Base-by-base conservation (phyloP, 148 eudicot genomes). In the Salicornia ramosissima region DNA sequence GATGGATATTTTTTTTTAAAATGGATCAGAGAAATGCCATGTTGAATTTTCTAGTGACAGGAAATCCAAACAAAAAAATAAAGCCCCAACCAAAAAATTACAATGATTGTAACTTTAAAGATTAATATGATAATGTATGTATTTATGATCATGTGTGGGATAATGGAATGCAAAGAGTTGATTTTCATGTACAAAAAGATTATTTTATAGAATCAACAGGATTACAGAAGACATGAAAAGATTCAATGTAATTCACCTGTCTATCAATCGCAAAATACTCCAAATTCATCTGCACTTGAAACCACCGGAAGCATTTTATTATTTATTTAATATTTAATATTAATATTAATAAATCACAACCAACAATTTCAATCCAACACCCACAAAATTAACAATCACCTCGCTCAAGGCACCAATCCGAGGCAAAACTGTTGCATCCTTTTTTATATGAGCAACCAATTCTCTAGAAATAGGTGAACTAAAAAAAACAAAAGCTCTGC, bases 241-340 rank as follows among this genome's bases (percentile, higher is more conserved):
- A 22, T 15, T 47, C 39, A 34, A 29, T 19, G 26, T 19, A 33
- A 68, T 70, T 31, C 72, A 93, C 98, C 98, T 93, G 98, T 80
- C 87, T 90, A 77, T 93, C 98, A 64, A 93, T 72, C 57, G 98
- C 88, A 80, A 90, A 86, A 80, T 83, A 93, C 79, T 93, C 98
- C 92, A 93, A 84, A 81, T 93, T 93, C 96, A 93, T 93, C 98
- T 93, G 95, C 84, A 86, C 45, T 47, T 67, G 68, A 74, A 68
- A 69, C 70, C 74, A 74, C 66, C 53, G 55, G 47, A 52, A 71
- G 30, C 65, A 71, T 63, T 75, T 46, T 67, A 5, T 30, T 24
- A 52, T 34, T 46, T 28, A 50, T 36, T 61, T 52, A 29, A 69
- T 57, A 1, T 14, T 30, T 52, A 71, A 36, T 50, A 52, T 51